Evolutionary conservation across 208 protist species (phyloP), one percentile per base, ranked within the genome.

Genomic region (Trypanosoma grayi): DNA sequence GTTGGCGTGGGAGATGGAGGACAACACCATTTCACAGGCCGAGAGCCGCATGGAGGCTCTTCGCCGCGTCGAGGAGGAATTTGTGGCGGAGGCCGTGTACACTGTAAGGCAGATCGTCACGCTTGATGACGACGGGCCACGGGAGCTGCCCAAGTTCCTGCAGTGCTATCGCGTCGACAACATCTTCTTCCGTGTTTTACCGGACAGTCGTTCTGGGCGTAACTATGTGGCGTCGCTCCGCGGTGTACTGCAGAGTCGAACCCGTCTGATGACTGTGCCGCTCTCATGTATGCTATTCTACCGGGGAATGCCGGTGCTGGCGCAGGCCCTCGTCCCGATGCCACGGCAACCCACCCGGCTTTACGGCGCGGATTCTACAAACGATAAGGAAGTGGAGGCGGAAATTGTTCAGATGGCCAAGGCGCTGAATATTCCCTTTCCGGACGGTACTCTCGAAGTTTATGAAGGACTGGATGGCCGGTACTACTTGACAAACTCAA

Each of bases 181-280:
- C 71, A 87, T 94, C 45, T 94, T 94, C 52, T 94, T 90, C 51
- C 79, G 84, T 50, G 75, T 94, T n/a, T 60, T 94, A 16, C 87
- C 87, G 0, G 87, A 94, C 71, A 87, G 84, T 51, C 87, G 82
- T 2, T 90, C 81, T 2, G 87, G 84, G 6, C 76, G 80, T 16
- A 94, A 94, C 57, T 91, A 92, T 71, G 75, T 94, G 50, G 73
- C 70, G 27, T 89, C 87, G 7, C 67, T 94, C 22, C 83, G 87
- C 27, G 83, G 79, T 50, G 79, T 93, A 20, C 63, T 93, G 57
- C 77, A 86, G 69, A 89, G 83, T 60, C 58, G 73, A 57, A 86
- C 73, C 37, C 70, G 50, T 6, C 68, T 94, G 10, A 62, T 94
- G 24, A 85, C 87, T 9, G 87, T 94, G 48, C 87, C 87, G 20